phyloP scores from a whole-genome alignment of 768 basidiomycete species.

The Pleurotus salmoneostramineus region DNA sequence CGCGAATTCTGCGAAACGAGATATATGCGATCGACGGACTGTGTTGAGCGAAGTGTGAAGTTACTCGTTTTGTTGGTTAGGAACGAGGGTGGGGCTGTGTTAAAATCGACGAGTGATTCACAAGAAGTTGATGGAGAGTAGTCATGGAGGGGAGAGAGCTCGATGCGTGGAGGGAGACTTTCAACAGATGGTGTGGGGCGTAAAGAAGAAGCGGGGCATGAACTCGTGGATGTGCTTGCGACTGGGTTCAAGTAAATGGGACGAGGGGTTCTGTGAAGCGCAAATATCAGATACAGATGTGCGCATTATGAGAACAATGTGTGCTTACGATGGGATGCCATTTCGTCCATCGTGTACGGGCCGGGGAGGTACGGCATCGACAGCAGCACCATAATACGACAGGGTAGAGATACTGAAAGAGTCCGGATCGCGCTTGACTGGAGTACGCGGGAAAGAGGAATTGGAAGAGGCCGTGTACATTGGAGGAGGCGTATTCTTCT shows the following conservation, averaged over 20 bases:
- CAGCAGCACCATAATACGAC: conserved; percentile 1
- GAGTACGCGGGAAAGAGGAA: conserved; percentile 1
- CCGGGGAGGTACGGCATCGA: not conserved
- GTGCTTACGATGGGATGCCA: not conserved
- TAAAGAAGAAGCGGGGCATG: not conserved
- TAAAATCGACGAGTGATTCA: not conserved
- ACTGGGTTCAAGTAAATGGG: not conserved
- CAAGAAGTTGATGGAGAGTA: not conserved
- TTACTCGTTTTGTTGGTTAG: not conserved
- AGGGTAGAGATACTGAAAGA: conserved; percentile 3
- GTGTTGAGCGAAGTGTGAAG: not conserved
- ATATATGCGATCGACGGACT: not conserved
- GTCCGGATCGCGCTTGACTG: not conserved
- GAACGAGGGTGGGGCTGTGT: not conserved
- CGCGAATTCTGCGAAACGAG: not conserved
- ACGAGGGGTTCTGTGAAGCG: not conserved
- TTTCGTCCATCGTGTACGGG: not conserved
- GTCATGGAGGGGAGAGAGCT: not conserved
- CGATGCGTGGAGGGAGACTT: not conserved
- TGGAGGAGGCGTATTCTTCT: not conserved
- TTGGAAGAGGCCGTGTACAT: not conserved
- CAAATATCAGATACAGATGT: not conserved
- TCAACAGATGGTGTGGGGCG: not conserved
- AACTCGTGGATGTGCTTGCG: not conserved
- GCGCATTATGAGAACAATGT: not conserved